phyloP scores from a whole-genome alignment of 2,329 filamentous ascomycete genomes.

The Keithomyces neogunnii region DNA sequence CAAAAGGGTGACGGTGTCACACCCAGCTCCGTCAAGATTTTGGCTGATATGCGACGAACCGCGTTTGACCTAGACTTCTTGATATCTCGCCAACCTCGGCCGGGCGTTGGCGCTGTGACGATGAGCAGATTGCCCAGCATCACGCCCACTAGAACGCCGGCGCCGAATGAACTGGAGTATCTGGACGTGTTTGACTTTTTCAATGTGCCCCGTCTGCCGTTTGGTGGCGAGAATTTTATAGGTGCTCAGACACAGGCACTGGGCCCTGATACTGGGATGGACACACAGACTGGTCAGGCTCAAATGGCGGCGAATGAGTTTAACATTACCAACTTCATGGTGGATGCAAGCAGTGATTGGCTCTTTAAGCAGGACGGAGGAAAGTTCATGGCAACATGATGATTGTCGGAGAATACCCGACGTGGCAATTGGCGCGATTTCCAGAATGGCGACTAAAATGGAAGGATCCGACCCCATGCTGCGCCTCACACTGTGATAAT shows the following conservation, averaged over 20 bases:
- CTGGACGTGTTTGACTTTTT: slow-evolving; percentile 93
- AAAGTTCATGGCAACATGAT: slow-evolving; percentile 17
- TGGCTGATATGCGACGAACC: slow-evolving; percentile 85
- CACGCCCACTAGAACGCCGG: slow-evolving; percentile 60
- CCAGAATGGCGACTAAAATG: not conserved
- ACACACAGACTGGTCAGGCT: slow-evolving; percentile 18
- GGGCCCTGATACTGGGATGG: slow-evolving; percentile 16
- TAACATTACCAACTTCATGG: slow-evolving; percentile 72
- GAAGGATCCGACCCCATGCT: too few species aligned
- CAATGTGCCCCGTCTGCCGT: slow-evolving; percentile 70
- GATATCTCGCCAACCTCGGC: slow-evolving; percentile 70
- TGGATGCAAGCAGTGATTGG: slow-evolving; percentile 67
- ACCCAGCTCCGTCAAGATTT: slow-evolving; percentile 74
- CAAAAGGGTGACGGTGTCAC: slow-evolving; percentile 65
- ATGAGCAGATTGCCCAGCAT: slow-evolving; percentile 40
- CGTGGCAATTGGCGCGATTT: not conserved
- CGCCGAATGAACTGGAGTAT: slow-evolving; percentile 78
- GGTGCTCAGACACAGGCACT: slow-evolving; percentile 2
- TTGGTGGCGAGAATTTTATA: slow-evolving; percentile 29
- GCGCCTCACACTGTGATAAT: too few species aligned
- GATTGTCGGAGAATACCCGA: not conserved
- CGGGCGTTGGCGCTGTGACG: slow-evolving; percentile 21
- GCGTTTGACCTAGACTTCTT: slow-evolving; percentile 86
- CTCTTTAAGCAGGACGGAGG: slow-evolving; percentile 48
- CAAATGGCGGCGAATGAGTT: slow-evolving; percentile 48